phyloP scores from a whole-genome alignment of 2,329 filamentous ascomycete species.

The Fusarium sp. region DNA sequence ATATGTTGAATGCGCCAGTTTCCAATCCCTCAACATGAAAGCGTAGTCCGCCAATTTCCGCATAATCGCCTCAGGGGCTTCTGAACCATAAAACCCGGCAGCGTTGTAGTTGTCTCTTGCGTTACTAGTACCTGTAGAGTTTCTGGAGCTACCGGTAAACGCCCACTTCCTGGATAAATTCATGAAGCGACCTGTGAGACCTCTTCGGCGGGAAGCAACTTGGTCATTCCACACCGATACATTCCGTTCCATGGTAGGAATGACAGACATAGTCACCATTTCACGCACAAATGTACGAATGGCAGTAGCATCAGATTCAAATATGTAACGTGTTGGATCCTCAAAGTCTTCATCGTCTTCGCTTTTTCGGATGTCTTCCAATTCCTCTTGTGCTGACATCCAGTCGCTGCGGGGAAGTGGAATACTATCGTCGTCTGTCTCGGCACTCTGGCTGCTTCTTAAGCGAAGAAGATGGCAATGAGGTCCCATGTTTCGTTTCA shows the following conservation, averaged over 20 bases:
- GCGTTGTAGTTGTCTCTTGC: constrained; percentile 80
- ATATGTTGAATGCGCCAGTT: constrained; percentile 90
- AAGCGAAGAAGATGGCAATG: constrained; percentile 93
- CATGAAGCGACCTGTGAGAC: constrained; percentile 93
- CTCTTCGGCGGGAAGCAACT: constrained; percentile 88
- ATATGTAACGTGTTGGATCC: constrained; percentile 81
- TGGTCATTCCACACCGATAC: constrained; percentile 97
- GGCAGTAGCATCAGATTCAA: constrained; percentile 90
- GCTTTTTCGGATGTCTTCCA: constrained; percentile 77
- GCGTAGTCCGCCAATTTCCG: constrained; percentile 94
- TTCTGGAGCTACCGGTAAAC: constrained; percentile 77
- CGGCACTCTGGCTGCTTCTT: constrained; percentile 84
- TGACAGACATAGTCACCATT: constrained; percentile 92
- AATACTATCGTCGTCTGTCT: constrained; percentile 92
- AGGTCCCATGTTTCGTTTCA: constrained; percentile 98
- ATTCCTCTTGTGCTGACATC: constrained; percentile 88
- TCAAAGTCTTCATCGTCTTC: constrained; percentile 77
- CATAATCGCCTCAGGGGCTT: constrained; percentile 89
- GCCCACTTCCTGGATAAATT: constrained; percentile 92
- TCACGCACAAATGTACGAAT: constrained; percentile 92
- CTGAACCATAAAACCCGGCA: constrained; percentile 84
- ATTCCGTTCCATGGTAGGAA: constrained; percentile 96
- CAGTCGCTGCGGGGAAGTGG: constrained; percentile 86
- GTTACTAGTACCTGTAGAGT: constrained; percentile 64
- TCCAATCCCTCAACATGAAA: constrained; percentile 98